Percentiles rank a stretch among this genome's conserved stretches.
phyloP scores from a whole-genome alignment of 148 eudicot species.

The Euryodendron excelsum region DNA sequence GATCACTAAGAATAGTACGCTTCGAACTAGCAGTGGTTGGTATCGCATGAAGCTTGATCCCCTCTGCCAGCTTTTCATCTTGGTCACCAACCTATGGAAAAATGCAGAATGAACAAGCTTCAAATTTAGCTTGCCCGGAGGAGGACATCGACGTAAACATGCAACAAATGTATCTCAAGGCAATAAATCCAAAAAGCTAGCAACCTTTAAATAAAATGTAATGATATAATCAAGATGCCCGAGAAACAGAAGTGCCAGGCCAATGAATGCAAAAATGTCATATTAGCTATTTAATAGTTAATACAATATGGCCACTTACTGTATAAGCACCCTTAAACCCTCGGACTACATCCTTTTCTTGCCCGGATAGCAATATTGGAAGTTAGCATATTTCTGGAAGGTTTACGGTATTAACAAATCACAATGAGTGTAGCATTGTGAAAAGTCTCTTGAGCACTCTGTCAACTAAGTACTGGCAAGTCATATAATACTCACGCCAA shows the following conservation, averaged over 20 bases:
- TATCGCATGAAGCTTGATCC: slow-evolving; percentile 82
- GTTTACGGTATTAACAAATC: neutral
- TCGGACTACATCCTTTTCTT: neutral
- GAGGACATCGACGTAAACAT: neutral
- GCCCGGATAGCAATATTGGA: neutral
- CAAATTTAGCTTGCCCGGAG: neutral
- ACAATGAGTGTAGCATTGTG: neutral
- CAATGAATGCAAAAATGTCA: neutral
- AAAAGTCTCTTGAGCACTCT: too few relatives aligned
- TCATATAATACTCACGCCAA: neutral
- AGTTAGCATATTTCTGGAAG: neutral
- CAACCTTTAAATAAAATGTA: neutral
- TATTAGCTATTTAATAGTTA: neutral
- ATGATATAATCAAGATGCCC: neutral
- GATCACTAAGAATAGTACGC: slow-evolving; percentile 80
- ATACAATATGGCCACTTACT: neutral
- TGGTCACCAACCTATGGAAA: slow-evolving; percentile 76
- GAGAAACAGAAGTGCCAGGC: neutral
- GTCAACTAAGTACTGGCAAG: too few relatives aligned
- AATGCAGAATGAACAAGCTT: slow-evolving; percentile 7
- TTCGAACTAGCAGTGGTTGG: slow-evolving; percentile 66
- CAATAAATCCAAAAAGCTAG: neutral
- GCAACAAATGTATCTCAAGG: neutral
- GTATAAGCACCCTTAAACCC: neutral
- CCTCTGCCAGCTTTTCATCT: slow-evolving; percentile 93